Conservation (phyloP, 352 stramenopile genomes). For the Globisporangium solare region DNA sequence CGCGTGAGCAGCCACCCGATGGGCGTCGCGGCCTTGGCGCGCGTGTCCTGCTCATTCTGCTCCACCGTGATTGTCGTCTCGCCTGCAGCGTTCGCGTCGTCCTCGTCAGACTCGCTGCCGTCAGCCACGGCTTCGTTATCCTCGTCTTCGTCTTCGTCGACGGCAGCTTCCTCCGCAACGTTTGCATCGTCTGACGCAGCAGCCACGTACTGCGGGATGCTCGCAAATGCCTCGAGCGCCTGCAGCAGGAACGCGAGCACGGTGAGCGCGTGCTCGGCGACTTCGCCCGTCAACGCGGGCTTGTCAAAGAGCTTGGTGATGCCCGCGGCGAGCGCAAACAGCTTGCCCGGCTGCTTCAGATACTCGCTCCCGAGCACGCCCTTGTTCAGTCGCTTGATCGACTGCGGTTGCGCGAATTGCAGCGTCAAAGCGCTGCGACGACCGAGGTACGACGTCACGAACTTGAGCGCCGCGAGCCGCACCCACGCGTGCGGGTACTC, state of each 20-base stretch:
- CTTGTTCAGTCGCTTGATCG: constrained; percentile 29
- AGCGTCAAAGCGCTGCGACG: constrained; percentile 47
- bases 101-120: constrained; percentile 20
- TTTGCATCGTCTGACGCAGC: neutral
- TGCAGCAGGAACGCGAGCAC: constrained; percentile 59
- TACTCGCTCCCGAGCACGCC: constrained; percentile 37
- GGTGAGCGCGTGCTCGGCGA: constrained; percentile 52
- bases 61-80: constrained; percentile 24
- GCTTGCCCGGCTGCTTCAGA: constrained; percentile 43
- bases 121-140: constrained; percentile 6
- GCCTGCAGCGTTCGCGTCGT: constrained; percentile 13
- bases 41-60: constrained; percentile 38
- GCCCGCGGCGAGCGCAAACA: constrained; percentile 56
- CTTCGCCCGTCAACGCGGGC: constrained; percentile 36
- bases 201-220: constrained; percentile 63
- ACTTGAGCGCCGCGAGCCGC: constrained; percentile 45
- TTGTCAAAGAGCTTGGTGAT: constrained; percentile 73
- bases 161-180: neutral
- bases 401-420: constrained; percentile 16
- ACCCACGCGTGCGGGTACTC: constrained; percentile 79
- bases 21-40: constrained; percentile 50
- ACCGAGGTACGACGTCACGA: constrained; percentile 66
- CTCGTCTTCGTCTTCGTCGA: constrained; percentile 13
- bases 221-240: constrained; percentile 41
- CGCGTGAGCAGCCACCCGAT: constrained; percentile 83